A percentile compares a stretch with the other conserved stretches of the same genome.
phyloP scores from a whole-genome alignment of 192 early-diverging fungal genomes.

The Backusella parvicylindrica region DNA sequence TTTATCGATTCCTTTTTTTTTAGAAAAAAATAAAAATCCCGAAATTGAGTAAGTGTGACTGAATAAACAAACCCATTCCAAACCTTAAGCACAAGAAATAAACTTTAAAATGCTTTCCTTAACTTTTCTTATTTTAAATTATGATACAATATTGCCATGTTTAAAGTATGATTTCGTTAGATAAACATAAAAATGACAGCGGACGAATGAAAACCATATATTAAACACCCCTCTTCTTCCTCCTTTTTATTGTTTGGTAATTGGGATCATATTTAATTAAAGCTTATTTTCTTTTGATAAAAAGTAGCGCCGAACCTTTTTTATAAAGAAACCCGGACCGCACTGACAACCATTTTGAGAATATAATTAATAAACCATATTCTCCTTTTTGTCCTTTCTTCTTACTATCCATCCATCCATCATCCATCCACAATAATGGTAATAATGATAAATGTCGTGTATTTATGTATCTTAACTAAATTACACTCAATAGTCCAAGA shows the following conservation, averaged over 20 bases:
- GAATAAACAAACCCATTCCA: not conserved
- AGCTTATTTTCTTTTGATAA: not conserved
- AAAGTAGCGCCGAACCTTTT: not conserved
- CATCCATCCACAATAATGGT: not conserved
- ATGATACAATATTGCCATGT: not conserved
- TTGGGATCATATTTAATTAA: not conserved
- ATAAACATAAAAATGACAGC: not conserved
- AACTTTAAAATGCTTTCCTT: not conserved
- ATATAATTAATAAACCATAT: not conserved
- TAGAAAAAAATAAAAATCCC: no score
- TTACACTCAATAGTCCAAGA: constrained; percentile 28
- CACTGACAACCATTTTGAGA: not conserved
- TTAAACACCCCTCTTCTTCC: not conserved
- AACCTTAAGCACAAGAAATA: not conserved
- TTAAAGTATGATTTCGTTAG: not conserved
- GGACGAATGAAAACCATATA: not conserved
- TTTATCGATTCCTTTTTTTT: no score
- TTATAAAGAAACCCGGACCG: not conserved
- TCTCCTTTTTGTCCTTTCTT: not conserved
- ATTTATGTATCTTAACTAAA: not conserved
- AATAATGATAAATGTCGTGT: not conserved
- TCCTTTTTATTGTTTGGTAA: not conserved
- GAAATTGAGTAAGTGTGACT: no score
- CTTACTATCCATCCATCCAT: not conserved
- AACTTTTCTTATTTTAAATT: not conserved